Evolutionary conservation across 2,329 filamentous ascomycete species (phyloP).

Genomic region (Botrytis deweyae): DNA sequence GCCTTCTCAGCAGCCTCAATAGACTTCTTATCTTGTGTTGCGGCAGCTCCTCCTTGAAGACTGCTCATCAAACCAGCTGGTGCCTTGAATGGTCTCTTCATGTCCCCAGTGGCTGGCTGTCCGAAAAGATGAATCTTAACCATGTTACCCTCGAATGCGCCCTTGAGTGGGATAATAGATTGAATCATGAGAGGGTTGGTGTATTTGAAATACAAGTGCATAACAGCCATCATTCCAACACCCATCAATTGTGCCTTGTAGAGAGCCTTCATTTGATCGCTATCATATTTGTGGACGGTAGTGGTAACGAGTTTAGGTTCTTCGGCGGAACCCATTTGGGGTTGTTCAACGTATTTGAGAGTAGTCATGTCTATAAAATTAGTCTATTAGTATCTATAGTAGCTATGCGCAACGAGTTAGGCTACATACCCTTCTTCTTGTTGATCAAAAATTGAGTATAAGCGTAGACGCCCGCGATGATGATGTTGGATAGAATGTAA

Average conservation of each 20-base stretch:
- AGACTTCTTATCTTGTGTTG: slow-evolving; percentile 90
- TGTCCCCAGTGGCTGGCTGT: slow-evolving; percentile 80
- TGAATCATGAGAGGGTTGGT: slow-evolving; percentile 98
- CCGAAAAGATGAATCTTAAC: slow-evolving; percentile 94
- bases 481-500: slow-evolving; percentile 67
- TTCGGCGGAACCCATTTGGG: slow-evolving; percentile 88
- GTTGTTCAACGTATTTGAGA: slow-evolving; percentile 96
- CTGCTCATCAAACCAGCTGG: slow-evolving; percentile 78
- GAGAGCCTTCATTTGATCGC: slow-evolving; percentile 75
- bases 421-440: slow-evolving; percentile 85
- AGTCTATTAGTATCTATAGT: background rate
- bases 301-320: slow-evolving; percentile 96
- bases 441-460: slow-evolving; percentile 85
- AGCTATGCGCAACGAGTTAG: background rate
- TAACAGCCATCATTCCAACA: slow-evolving; percentile 95
- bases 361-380: slow-evolving; percentile 79
- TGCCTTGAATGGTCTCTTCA: slow-evolving; percentile 95
- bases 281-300: slow-evolving; percentile 93
- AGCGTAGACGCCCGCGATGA: slow-evolving; percentile 82
- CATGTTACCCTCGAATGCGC: slow-evolving; percentile 90
- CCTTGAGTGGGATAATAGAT: slow-evolving; percentile 97
- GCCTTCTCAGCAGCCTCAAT: slow-evolving; percentile 77
- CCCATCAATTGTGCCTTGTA: slow-evolving; percentile 95
- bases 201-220: slow-evolving; percentile 99
- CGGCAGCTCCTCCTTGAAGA: slow-evolving; percentile 62